Percentiles rank a stretch among this genome's conserved stretches.
Conservation (phyloP, 169 alveolate genomes). For the Plasmodium blacklocki region DNA sequence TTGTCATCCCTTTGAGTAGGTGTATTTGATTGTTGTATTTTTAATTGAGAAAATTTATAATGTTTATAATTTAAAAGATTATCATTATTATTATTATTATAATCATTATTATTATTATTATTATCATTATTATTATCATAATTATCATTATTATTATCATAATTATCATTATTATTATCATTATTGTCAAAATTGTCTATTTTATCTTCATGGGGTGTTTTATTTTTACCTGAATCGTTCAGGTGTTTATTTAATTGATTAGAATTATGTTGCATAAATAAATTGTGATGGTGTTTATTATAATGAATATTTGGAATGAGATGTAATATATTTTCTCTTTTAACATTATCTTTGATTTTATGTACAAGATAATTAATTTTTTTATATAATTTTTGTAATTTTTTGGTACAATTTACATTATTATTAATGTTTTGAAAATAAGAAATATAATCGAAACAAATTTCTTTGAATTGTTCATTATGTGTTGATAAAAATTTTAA, state of each 20-base stretch:
- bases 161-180: too few species aligned
- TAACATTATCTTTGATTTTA: conserved; percentile 40
- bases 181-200: too few species aligned
- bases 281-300: conserved; percentile 35
- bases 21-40: too few species aligned
- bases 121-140: too few species aligned
- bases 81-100: too few species aligned
- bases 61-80: too few species aligned
- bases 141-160: too few species aligned
- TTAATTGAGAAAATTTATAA: too few species aligned
- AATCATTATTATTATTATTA: too few species aligned
- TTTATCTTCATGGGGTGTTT: neutral
- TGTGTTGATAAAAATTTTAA: conserved; percentile 66
- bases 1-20: too few species aligned
- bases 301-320: conserved; percentile 26
- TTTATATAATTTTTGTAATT: conserved; percentile 37
- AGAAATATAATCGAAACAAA: conserved; percentile 65
- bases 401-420: conserved; percentile 14
- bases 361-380: conserved; percentile 29
- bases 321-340: neutral
- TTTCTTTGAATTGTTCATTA: conserved; percentile 53
- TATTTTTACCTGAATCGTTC: neutral
- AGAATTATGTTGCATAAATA: neutral
- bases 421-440: conserved; percentile 66
- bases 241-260: neutral